A percentile compares a stretch with the other conserved stretches of the same genome.
Evolutionary conservation across 73 alveolate genomes (phyloP).

Genomic region (Paramecium biaurelia): DNA sequence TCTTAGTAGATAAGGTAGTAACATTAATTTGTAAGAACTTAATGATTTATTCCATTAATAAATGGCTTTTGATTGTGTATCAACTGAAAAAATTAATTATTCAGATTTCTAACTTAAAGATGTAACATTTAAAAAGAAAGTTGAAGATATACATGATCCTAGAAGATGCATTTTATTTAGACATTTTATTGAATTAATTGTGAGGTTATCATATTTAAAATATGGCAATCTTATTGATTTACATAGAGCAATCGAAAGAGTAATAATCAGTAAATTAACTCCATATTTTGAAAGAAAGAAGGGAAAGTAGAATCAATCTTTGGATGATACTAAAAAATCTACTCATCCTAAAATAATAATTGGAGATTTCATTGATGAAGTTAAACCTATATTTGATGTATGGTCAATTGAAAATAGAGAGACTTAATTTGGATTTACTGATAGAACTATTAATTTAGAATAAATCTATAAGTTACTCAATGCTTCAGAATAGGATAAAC

Average conservation of each 20-base stretch:
- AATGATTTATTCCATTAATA: conserved; percentile 59
- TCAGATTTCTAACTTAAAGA: conserved; percentile 78
- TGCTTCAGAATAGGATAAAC: conserved; percentile 24
- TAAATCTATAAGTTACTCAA: not conserved
- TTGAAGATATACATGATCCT: conserved; percentile 62
- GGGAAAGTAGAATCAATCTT: conserved; percentile 17
- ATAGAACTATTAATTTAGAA: conserved; percentile 34
- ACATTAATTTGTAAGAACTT: conserved; percentile 50
- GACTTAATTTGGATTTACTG: conserved; percentile 22
- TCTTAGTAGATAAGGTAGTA: conserved; percentile 56
- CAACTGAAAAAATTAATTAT: conserved; percentile 53
- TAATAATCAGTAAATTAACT: not conserved
- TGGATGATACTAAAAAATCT: conserved; percentile 40
- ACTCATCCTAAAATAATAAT: not conserved
- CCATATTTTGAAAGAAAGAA: conserved; percentile 58
- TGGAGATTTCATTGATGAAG: not conserved
- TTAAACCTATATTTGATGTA: not conserved
- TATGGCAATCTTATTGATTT: conserved; percentile 60
- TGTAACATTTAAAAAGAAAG: conserved; percentile 82
- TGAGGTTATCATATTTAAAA: conserved; percentile 64
- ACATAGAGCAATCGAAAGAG: conserved; percentile 60
- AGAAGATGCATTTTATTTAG: conserved; percentile 57
- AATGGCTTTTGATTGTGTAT: conserved; percentile 65
- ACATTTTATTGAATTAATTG: conserved; percentile 68
- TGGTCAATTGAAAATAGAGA: conserved; percentile 24